Conservation (phyloP, 2,329 filamentous ascomycete genomes). For the Cytospora leucostoma region DNA sequence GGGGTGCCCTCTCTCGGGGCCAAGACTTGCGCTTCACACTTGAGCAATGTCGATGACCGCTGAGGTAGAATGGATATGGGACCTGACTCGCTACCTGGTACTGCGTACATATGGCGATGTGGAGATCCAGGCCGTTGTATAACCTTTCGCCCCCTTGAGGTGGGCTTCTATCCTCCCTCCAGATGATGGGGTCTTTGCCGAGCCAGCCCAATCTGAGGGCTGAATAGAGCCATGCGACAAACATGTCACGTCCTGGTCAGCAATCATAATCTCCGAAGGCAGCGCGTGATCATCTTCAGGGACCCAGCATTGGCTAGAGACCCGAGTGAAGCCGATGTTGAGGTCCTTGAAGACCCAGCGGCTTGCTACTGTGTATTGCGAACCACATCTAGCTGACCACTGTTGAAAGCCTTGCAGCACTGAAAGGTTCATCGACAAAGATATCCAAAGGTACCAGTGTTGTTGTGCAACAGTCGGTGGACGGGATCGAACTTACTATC, state of each 20-base stretch:
- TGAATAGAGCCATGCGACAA: slow-evolving; percentile 17
- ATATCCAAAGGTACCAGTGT: not conserved
- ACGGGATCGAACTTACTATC: not conserved
- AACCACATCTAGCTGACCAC: not conserved
- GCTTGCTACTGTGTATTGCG: not conserved
- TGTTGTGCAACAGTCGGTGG: not conserved
- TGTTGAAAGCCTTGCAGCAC: not conserved
- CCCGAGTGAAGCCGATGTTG: not conserved
- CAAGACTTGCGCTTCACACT: not conserved
- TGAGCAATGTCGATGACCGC: not conserved
- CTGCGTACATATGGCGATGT: too few relatives aligned
- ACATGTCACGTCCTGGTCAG: slow-evolving; percentile 18
- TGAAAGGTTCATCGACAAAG: not conserved
- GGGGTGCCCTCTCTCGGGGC: not conserved
- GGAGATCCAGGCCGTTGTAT: too few relatives aligned
- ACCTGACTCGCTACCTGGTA: too few relatives aligned
- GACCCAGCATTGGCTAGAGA: not conserved
- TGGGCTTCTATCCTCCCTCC: not conserved
- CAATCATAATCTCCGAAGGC: slow-evolving; percentile 7
- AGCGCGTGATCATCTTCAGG: not conserved
- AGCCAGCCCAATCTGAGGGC: slow-evolving; percentile 5
- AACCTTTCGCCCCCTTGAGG: not conserved
- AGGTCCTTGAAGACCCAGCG: not conserved
- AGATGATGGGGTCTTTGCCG: slow-evolving; percentile 12
- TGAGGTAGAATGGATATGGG: not conserved